Evolutionary conservation across 1,284 basidiomycete species (phyloP).

Genomic region (Sporisorium exsertum): DNA sequence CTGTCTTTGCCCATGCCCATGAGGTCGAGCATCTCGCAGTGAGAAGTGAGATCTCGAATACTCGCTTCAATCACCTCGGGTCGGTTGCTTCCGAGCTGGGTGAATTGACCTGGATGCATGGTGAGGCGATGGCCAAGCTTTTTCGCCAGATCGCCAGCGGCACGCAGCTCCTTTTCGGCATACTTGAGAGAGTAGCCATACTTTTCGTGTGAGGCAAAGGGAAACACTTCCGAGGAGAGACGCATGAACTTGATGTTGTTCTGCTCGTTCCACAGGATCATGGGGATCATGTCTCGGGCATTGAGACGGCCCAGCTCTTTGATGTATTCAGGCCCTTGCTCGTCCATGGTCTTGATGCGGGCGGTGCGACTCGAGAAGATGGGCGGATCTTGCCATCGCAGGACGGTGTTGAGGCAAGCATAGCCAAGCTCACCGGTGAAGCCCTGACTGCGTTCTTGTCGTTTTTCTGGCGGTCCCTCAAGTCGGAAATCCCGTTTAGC

Average conservation of each 20-base stretch:
- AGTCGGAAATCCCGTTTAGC: conserved; percentile 51
- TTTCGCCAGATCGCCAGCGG: conserved; percentile 80
- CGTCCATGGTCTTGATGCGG: conserved; percentile 81
- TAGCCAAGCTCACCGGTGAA: conserved; percentile 72
- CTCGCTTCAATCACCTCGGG: conserved; percentile 79
- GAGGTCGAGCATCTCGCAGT: conserved; percentile 84
- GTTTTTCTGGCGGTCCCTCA: conserved; percentile 47
- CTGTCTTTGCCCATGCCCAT: conserved; percentile 82
- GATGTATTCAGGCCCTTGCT: conserved; percentile 83
- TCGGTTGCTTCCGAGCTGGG: conserved; percentile 83
- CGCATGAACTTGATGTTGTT: conserved; percentile 66
- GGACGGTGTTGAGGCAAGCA: conserved; percentile 85
- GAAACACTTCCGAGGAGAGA: conserved; percentile 79
- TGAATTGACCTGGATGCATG: conserved; percentile 84
- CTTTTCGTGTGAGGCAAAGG: conserved; percentile 83
- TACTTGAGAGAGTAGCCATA: conserved; percentile 84
- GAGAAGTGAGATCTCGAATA: conserved; percentile 83
- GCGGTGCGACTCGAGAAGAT: conserved; percentile 83
- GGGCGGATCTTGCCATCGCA: conserved; percentile 78
- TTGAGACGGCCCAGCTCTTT: conserved; percentile 84
- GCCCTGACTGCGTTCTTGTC: conserved; percentile 41
- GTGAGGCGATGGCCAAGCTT: conserved; percentile 84
- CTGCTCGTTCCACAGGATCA: conserved; percentile 73
- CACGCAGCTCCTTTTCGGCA: conserved; percentile 74
- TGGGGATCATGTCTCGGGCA: conserved; percentile 75